phyloP scores from a whole-genome alignment of 1,139 yeast species.

The Yamadazyma mexicana region DNA sequence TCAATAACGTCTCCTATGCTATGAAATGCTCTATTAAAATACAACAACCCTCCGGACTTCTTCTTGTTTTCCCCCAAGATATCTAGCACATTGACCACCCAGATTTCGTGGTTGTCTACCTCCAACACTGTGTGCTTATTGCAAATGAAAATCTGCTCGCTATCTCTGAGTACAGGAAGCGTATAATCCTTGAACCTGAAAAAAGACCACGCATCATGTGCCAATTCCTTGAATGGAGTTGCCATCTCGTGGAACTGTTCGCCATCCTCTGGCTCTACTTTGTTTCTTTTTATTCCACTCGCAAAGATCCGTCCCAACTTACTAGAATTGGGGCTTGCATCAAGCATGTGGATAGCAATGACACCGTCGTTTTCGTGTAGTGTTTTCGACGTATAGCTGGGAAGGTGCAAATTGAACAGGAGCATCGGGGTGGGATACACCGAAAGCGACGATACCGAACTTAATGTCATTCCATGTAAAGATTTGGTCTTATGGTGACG shows the following conservation, averaged over 20 bases:
- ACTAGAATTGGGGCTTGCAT: conserved; percentile 55
- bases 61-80: conserved; percentile 28
- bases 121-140: conserved; percentile 50
- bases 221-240: conserved; percentile 47
- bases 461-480: conserved; percentile 74
- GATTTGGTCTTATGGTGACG: conserved; percentile 19
- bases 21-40: conserved; percentile 63
- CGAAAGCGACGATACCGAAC: conserved; percentile 78
- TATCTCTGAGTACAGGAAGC: conserved; percentile 59
- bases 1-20: conserved; percentile 40
- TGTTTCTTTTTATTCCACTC: conserved; percentile 45
- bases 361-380: conserved; percentile 50
- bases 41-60: conserved; percentile 60
- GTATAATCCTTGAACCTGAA: conserved; percentile 12
- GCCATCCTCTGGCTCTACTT: conserved; percentile 10
- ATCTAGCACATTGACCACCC: conserved; percentile 73
- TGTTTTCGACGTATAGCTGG: conserved; percentile 71
- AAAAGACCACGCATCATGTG: conserved; percentile 29
- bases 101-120: conserved; percentile 82
- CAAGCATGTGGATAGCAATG: conserved; percentile 75
- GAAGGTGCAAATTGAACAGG: conserved; percentile 80
- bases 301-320: conserved; percentile 61
- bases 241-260: conserved; percentile 46
- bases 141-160: conserved; percentile 69
- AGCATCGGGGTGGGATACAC: conserved; percentile 70